Evolutionary conservation across 2,329 filamentous ascomycete species (phyloP).

Genomic region (Stagonosporopsis chrysanthemi): DNA sequence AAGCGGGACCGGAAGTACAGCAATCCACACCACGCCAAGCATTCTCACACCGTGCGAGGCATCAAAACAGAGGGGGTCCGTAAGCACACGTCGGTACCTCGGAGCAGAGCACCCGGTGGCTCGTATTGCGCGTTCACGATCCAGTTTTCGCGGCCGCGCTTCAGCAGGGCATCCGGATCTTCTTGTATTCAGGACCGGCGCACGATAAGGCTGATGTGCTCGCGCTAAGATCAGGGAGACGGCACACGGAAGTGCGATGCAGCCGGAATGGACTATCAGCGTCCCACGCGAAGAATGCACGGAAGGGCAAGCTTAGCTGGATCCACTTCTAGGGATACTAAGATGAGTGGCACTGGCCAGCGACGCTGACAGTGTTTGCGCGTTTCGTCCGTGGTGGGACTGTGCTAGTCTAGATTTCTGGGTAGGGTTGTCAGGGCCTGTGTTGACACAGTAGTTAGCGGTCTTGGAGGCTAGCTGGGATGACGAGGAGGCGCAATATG

Average conservation of each 20-base stretch:
- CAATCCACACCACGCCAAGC: neutral
- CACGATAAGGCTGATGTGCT: neutral
- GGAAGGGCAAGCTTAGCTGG: neutral
- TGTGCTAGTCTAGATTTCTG: neutral
- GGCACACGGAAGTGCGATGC: neutral
- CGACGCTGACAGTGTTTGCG: neutral
- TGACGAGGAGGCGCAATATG: neutral
- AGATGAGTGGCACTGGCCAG: neutral
- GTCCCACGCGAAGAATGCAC: neutral
- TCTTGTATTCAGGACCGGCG: neutral
- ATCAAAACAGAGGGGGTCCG: neutral
- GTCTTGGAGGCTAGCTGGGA: neutral
- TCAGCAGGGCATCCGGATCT: neutral
- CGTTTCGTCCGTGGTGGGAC: neutral
- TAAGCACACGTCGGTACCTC: neutral
- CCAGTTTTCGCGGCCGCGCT: neutral
- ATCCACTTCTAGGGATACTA: neutral
- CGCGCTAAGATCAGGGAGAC: neutral
- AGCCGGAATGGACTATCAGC: neutral
- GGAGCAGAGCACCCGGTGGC: neutral
- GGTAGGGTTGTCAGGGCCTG: neutral
- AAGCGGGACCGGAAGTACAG: neutral
- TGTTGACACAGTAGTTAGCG: neutral
- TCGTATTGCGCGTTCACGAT: neutral
- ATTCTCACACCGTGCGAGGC: neutral